Evolutionary conservation across 495 filamentous ascomycete species (phyloP), one percentile per base, ranked within the genome.

Genomic region (Trichoderma orchidacearum): DNA sequence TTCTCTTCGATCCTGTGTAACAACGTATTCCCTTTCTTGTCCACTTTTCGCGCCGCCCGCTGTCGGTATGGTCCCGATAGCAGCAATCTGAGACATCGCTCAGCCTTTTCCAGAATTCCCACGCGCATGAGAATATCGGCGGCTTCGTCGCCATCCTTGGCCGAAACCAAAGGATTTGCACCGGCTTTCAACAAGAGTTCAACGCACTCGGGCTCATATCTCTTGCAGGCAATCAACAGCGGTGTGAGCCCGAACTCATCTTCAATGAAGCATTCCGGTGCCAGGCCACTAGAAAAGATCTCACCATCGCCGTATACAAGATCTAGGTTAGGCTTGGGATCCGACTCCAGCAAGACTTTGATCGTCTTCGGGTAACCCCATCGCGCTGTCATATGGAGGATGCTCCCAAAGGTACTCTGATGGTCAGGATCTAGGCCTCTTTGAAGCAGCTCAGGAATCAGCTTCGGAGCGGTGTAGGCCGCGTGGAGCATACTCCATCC

Each of bases 171-270:
- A 25, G 7, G 3, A 9, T 57, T 30, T 21, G 59, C 59, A n/a
- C 55, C 51, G 4, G 55, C 55, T 11, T 60, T 51, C 17, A 60
- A 48, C 7, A 60, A 51, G 4, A 54, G 6, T n/a, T 38, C 50
- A 1, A 57, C 35, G 30, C 55, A 54, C 48, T 60, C 23, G 18
- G 30, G 32, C 2, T 30, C 3, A 4, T 15, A 11, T 8, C 5
- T 28, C 3, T 29, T 9, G 36, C 59, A 60, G 30, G 60, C 60
- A 15, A 63, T 28, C 11, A 48, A 48, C 17, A 63, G 52, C 35
- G 62, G 45, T 17, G 62, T 61, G 34, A 9, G 34, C 11, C 34
- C 34, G n/a, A n/a, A n/a, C n/a, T n/a, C n/a, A n/a, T n/a, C n/a
- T n/a, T n/a, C n/a, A n/a, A n/a, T n/a, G n/a, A n/a, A n/a, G n/a